Conservation (phyloP, 192 early-diverging fungal species). For the Backusella sp. region DNA sequence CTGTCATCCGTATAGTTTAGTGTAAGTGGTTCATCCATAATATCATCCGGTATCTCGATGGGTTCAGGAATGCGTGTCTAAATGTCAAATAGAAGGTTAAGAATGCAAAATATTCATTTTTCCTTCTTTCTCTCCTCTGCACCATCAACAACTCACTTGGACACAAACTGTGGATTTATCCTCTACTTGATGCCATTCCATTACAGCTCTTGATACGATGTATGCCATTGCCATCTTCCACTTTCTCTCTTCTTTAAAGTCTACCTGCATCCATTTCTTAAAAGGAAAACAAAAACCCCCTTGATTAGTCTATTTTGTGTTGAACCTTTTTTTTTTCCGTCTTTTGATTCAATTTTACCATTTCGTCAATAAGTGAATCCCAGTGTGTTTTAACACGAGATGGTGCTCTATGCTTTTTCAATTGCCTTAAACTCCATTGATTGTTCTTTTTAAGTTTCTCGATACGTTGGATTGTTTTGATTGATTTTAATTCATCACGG, state of each 20-base stretch:
- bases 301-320: neutral
- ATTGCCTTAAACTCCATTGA: slow-evolving; percentile 74
- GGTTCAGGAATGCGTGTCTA: slow-evolving; percentile 12
- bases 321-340: neutral
- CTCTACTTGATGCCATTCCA: slow-evolving; percentile 72
- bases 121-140: neutral
- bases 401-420: slow-evolving; percentile 61
- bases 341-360: slow-evolving; percentile 44
- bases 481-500: slow-evolving; percentile 68
- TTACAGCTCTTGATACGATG: slow-evolving; percentile 57
- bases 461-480: slow-evolving; percentile 62
- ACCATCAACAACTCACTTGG: slow-evolving; percentile 36
- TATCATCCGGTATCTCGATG: neutral
- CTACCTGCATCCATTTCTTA: slow-evolving; percentile 75
- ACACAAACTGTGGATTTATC: slow-evolving; percentile 76
- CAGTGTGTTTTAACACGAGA: slow-evolving; percentile 61
- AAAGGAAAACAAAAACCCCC: too few relatives aligned
- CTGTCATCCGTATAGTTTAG: neutral
- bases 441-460: slow-evolving; percentile 69
- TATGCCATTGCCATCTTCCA: slow-evolving; percentile 81
- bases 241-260: slow-evolving; percentile 78
- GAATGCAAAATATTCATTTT: neutral
- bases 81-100: neutral
- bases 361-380: slow-evolving; percentile 79
- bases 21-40: neutral